Base-by-base conservation (phyloP, 192 early-diverging fungal genomes). In the Coemansia sp. region DNA sequence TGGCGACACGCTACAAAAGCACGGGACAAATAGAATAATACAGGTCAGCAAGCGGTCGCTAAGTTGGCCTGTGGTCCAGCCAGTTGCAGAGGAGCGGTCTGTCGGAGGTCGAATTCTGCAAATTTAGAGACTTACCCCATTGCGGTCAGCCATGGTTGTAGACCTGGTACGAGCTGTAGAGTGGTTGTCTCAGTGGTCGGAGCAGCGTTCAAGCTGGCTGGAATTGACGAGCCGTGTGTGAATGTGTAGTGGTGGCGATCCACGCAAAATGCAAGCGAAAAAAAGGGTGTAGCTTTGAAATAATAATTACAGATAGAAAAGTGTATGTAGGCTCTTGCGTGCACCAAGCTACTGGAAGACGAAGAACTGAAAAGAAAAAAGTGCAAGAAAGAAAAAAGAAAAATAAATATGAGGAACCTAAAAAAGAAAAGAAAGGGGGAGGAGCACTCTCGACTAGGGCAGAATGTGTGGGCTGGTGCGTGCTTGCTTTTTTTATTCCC, bases 111-210 rank as follows among this genome's bases (percentile, higher is more conserved):
- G 53, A 56, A 56, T 18, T 51, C 14, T 10, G 48, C 14, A 31
- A 56, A 56, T 18, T 51, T 26, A 11, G 48, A 26, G 6, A 62
- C 76, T 79, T 66, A 79, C 71, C 67, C 56, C 64, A 26, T 40
- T 61, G 71, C 58, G 58, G 63, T 67, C 71, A 50, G 37, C 75
- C 75, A 77, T 78, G 21, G 50, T 34, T 28, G 31, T 31, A 31
- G 40, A 59, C 16, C 38, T 40, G 33, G 36, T 23, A 20, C 26
- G 11, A 37, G 14, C n/a, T 35, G 18, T 8, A 34, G 18, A n/a
- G 7, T 13, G 35, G 18, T 23, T 33, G 34, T 53, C 31, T 57
- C 55, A 13, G 20, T 43, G 26, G 7, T 46, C 20, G 43, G 43
- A n/a, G 43, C 43, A 46, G 43, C 43, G 43, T 21, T 7, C 20